Evolutionary conservation across 768 basidiomycete species (phyloP).

Genomic region (Leccinum subtestaceum): DNA sequence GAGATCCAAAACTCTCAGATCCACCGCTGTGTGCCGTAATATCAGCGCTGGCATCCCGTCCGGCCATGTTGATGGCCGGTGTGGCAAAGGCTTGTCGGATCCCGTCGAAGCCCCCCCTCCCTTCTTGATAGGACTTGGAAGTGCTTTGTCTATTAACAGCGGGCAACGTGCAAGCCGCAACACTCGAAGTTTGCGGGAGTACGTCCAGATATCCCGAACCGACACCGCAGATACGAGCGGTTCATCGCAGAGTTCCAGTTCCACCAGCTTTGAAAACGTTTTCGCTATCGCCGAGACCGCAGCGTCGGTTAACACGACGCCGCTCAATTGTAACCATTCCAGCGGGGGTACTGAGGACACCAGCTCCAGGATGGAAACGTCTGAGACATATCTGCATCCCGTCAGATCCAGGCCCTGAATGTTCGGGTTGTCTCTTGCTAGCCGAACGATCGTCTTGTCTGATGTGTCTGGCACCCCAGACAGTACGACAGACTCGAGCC

Average conservation of each 20-base stretch:
- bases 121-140: slow-evolving; percentile 54
- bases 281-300: slow-evolving; percentile 69
- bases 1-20: slow-evolving; percentile 77
- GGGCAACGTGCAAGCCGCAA: slow-evolving; percentile 77
- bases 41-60: slow-evolving; percentile 62
- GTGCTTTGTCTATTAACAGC: slow-evolving; percentile 73
- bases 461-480: slow-evolving; percentile 63
- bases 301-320: slow-evolving; percentile 56
- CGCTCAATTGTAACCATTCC: slow-evolving; percentile 72
- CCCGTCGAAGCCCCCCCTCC: slow-evolving; percentile 24
- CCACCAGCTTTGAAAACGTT: slow-evolving; percentile 72
- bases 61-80: slow-evolving; percentile 56
- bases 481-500: slow-evolving; percentile 67
- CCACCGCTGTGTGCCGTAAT: slow-evolving; percentile 63
- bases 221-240: slow-evolving; percentile 65
- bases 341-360: slow-evolving; percentile 66
- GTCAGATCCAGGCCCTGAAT: slow-evolving; percentile 76
- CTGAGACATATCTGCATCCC: slow-evolving; percentile 73
- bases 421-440: slow-evolving; percentile 61
- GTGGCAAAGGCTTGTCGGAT: slow-evolving; percentile 52
- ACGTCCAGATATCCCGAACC: slow-evolving; percentile 78
- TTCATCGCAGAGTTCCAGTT: slow-evolving; percentile 76
- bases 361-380: slow-evolving; percentile 72
- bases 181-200: slow-evolving; percentile 72
- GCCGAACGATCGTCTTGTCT: slow-evolving; percentile 63